Evolutionary conservation across 2,329 filamentous ascomycete genomes (phyloP), one percentile per base, ranked within the genome.

Genomic region (Penicillium thymicola): DNA sequence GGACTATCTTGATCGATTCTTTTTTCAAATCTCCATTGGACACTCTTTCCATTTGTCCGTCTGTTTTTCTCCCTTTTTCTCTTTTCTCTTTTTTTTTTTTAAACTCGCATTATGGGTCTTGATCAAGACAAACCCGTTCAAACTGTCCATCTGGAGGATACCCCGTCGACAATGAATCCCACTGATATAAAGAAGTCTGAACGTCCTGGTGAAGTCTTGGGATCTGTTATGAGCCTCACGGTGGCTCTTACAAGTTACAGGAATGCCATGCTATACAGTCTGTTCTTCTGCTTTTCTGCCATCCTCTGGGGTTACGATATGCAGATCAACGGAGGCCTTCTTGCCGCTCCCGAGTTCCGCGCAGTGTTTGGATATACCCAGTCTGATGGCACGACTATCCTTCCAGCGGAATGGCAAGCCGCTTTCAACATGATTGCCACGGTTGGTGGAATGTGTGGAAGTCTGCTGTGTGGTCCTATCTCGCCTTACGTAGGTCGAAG

Each of bases 211-310:
- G 18, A 41, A 32, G 21, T n/a, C 8, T 21, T 41, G 5, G 49
- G 40, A 23, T 44, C 51, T 48, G 37, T 38, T 28, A 53, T 57
- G 36, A 34, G 42, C 25, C 16, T 57, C 1, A 52, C 42, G n/a
- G 14, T 25, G 5, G 54, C 54, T n/a, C 44, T 57, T 13, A 18
- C 28, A 7, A 47, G 30, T 16, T 57, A 57, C 30, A 40, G 54
- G 6, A 53, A 42, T 37, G 38, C 54, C n/a, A 48, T 42, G 23
- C 13, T 45, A 5, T 57, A 53, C 49, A 53, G 49, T 43, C n/a
- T 57, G n/a, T 57, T 57, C 42, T 57, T 57, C 43, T 57, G 54
- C 30, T 47, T 57, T 42, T 57, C 54, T 23, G 54, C 54, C 14
- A 37, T 57, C 5, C 49, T 57, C 10, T 57, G 54, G 54, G 54